Conservation (phyloP, 2,329 filamentous ascomycete species). For the Sporothrix humicola region DNA sequence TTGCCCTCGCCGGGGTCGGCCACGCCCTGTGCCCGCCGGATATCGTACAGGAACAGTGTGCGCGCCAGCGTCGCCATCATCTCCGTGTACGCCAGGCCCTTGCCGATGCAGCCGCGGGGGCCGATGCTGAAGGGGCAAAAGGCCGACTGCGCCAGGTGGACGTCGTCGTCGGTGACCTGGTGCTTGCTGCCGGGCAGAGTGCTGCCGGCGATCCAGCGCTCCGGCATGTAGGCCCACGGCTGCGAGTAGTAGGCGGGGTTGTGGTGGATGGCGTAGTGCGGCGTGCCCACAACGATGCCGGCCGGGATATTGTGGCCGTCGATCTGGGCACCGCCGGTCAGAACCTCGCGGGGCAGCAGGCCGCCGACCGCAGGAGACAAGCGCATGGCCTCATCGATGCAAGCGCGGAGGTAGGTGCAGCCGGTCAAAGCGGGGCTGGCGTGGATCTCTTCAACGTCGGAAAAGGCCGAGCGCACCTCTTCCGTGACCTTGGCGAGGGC, state of each 20-base stretch:
- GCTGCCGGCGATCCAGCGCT: slow-evolving; percentile 66
- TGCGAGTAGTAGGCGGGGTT: slow-evolving; percentile 66
- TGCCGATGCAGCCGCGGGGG: slow-evolving; percentile 73
- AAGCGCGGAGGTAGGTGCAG: slow-evolving; percentile 66
- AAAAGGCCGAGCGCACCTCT: slow-evolving; percentile 61
- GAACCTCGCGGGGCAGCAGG: slow-evolving; percentile 64
- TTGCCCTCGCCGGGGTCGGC: slow-evolving; percentile 60
- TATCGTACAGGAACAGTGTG: slow-evolving; percentile 65
- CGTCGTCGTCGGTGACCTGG: slow-evolving; percentile 56
- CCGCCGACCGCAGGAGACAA: slow-evolving; percentile 66
- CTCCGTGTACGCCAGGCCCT: slow-evolving; percentile 70
- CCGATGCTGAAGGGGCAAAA: slow-evolving; percentile 78
- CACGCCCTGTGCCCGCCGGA: slow-evolving; percentile 58
- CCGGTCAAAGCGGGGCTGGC: slow-evolving; percentile 56
- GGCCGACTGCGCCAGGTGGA: slow-evolving; percentile 65
- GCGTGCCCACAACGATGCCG: slow-evolving; percentile 67
- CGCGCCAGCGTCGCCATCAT: slow-evolving; percentile 68
- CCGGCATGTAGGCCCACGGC: slow-evolving; percentile 64
- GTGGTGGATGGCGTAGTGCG: slow-evolving; percentile 73
- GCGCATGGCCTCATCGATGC: slow-evolving; percentile 70
- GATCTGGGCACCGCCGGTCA: slow-evolving; percentile 59
- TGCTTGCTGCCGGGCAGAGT: not conserved
- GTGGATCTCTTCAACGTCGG: slow-evolving; percentile 59
- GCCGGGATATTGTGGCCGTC: slow-evolving; percentile 61
- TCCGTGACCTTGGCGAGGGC: slow-evolving; percentile 55